phyloP scores from a whole-genome alignment of 208 protist genomes.

The Leishmania major region DNA sequence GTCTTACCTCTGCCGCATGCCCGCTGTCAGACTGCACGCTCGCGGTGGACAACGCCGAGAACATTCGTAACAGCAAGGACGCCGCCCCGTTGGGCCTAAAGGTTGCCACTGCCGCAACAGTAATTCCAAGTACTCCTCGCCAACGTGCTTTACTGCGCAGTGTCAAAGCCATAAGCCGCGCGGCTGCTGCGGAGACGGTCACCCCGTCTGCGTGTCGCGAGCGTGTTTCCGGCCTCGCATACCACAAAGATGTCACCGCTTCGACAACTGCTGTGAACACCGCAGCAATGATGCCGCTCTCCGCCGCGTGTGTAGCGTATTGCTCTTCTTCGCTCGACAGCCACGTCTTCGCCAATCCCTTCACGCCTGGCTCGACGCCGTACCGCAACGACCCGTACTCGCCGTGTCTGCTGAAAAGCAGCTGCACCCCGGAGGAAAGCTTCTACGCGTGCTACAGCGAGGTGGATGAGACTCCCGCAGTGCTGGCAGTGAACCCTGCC shows the following conservation, averaged over 20 bases:
- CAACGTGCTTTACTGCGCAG: conserved; percentile 11
- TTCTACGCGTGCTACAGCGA: conserved; percentile 70
- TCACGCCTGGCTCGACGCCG: conserved; percentile 20
- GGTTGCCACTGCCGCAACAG: neutral
- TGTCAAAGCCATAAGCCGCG: neutral
- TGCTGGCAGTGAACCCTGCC: neutral
- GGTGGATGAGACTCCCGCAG: neutral
- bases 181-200: neutral
- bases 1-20: conserved; percentile 8
- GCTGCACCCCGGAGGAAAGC: conserved; percentile 48
- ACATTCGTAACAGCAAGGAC: conserved; percentile 51
- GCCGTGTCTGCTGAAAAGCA: conserved; percentile 37
- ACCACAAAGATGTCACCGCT: neutral
- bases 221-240: neutral
- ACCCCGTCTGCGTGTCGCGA: conserved; percentile 13
- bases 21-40: conserved; percentile 80
- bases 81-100: conserved; percentile 15
- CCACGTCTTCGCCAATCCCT: conserved; percentile 33
- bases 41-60: conserved; percentile 75
- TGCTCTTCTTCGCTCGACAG: conserved; percentile 10
- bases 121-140: conserved; percentile 12
- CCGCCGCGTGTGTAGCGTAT: neutral
- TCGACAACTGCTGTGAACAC: neutral
- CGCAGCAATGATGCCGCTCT: neutral
- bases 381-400: conserved; percentile 63